A percentile compares a stretch with the other conserved stretches of the same genome.
Conservation (phyloP, 176 grass and related monocot species). For the Alopecurus myosuroides region DNA sequence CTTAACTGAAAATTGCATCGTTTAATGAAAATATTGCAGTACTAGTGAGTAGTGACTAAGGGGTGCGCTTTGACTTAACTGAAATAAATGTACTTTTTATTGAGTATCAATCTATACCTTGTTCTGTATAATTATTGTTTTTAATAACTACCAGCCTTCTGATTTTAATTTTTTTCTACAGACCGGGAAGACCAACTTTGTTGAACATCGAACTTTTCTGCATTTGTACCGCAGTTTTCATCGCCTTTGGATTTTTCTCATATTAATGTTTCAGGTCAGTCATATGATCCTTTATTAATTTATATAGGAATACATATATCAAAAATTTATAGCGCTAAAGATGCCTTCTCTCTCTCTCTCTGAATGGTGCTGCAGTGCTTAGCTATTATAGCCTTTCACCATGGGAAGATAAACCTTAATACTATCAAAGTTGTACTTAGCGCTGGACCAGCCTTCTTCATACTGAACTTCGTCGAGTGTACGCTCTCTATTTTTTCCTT, state of each 20-base stretch:
- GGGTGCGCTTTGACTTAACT: neutral
- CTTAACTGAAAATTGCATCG: neutral
- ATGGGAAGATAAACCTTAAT: slow-evolving; percentile 61
- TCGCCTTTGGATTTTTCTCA: slow-evolving; percentile 96
- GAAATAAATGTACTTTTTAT: neutral
- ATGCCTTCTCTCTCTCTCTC: neutral
- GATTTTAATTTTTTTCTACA: slow-evolving; percentile 21
- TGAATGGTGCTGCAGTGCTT: slow-evolving; percentile 55
- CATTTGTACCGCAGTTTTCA: slow-evolving; percentile 95
- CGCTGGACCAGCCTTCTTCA: slow-evolving; percentile 85
- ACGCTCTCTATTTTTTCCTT: slow-evolving; percentile 27
- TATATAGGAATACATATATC: slow-evolving; percentile 10
- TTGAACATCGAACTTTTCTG: slow-evolving; percentile 96
- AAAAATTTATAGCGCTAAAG: neutral
- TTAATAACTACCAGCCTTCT: neutral
- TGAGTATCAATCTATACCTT: neutral
- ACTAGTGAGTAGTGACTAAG: neutral
- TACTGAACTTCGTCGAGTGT: slow-evolving; percentile 88
- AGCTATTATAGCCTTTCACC: slow-evolving; percentile 72
- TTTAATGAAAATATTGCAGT: neutral
- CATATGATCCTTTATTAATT: neutral
- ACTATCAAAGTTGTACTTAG: slow-evolving; percentile 93
- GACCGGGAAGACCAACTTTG: slow-evolving; percentile 93
- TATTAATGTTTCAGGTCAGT: slow-evolving; percentile 95
- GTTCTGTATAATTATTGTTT: slow-evolving; percentile 16